Evolutionary conservation across 495 filamentous ascomycete genomes (phyloP).

Genomic region (Annulohypoxylon maeteangense): DNA sequence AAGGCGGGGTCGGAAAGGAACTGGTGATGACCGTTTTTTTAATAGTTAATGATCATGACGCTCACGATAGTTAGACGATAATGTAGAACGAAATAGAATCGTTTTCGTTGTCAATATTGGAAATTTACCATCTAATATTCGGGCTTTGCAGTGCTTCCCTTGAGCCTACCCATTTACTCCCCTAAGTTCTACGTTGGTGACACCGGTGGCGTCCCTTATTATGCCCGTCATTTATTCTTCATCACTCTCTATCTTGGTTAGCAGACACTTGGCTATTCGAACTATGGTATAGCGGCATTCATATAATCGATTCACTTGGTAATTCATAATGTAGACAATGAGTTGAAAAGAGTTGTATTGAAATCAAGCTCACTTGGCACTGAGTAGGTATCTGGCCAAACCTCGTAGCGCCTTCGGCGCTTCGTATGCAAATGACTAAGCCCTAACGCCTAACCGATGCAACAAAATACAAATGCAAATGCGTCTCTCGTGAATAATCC

Average conservation of each 20-base stretch:
- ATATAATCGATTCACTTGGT: background rate
- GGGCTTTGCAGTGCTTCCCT: background rate
- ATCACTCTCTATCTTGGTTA: too few relatives aligned
- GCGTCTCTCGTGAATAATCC: slow-evolving; percentile 13
- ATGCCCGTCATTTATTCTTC: background rate
- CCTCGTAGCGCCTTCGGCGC: background rate
- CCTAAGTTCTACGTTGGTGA: background rate
- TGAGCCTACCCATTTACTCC: background rate
- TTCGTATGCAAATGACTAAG: slow-evolving; percentile 15
- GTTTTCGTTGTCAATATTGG: slow-evolving; percentile 48
- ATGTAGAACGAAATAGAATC: slow-evolving; percentile 46
- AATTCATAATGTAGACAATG: background rate
- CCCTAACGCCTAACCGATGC: slow-evolving; percentile 40
- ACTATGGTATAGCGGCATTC: background rate
- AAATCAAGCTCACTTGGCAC: background rate
- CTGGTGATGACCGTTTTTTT: slow-evolving; percentile 11
- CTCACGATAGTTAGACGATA: slow-evolving; percentile 46
- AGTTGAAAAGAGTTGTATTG: background rate
- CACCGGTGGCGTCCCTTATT: background rate
- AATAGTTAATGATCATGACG: slow-evolving; percentile 45
- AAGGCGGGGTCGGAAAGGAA: background rate
- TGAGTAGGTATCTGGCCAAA: background rate
- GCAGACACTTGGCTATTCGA: background rate
- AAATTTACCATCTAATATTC: background rate
- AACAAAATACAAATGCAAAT: slow-evolving; percentile 17